phyloP scores from a whole-genome alignment of 2,329 filamentous ascomycete genomes.

The Calonectria pseudoturangicola region DNA sequence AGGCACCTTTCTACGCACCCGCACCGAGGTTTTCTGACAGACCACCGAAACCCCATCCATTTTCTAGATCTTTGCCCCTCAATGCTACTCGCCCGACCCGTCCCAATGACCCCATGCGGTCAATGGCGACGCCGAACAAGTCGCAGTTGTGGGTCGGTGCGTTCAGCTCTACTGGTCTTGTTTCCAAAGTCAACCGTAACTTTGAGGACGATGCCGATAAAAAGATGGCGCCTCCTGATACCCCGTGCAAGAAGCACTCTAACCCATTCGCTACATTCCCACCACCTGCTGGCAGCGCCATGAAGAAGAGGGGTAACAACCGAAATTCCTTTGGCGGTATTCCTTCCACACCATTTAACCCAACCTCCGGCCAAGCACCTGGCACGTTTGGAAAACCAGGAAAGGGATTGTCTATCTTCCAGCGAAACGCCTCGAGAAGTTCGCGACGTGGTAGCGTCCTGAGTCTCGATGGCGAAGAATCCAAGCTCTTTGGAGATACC shows the following conservation, averaged over 20 bases:
- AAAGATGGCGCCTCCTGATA: conserved; percentile 89
- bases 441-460: conserved; percentile 81
- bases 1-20: conserved; percentile 67
- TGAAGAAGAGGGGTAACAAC: conserved; percentile 77
- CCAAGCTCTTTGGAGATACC: conserved; percentile 65
- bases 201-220: conserved; percentile 79
- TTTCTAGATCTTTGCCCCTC: conserved; percentile 63
- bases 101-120: conserved; percentile 56
- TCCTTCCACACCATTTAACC: conserved; percentile 88
- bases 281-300: conserved; percentile 73
- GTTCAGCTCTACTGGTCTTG: conserved; percentile 94
- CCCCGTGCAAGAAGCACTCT: conserved; percentile 92
- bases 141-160: conserved; percentile 81
- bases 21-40: conserved; percentile 53
- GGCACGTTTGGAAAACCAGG: conserved; percentile 73
- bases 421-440: conserved; percentile 66
- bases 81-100: conserved; percentile 62
- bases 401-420: conserved; percentile 80
- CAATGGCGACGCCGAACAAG: conserved; percentile 67
- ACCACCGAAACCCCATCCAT: conserved; percentile 57
- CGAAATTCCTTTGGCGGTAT: conserved; percentile 83
- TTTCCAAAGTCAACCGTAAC: conserved; percentile 94
- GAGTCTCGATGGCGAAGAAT: conserved; percentile 87
- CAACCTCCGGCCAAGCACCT: conserved; percentile 68
- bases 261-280: conserved; percentile 82